Percentiles rank a stretch among this genome's conserved stretches.
These are phyloP conservation scores for Venturia oleaginea DNA, from an alignment of 2,329 filamentous ascomycete genomes.

Conservation along the genomic window DNA sequence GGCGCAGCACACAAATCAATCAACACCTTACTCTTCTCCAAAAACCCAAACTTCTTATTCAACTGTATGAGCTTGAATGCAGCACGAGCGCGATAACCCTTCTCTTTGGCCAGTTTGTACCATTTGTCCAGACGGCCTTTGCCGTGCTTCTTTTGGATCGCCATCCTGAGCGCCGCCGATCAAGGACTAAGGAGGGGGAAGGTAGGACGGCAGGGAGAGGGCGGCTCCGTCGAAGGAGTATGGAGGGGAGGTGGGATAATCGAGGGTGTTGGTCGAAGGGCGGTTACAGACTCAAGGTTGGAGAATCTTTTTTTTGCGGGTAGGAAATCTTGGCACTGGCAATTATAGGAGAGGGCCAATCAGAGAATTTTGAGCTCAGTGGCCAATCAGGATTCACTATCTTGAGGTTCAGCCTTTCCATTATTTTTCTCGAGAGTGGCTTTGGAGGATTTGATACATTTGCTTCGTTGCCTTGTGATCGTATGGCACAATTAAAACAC, in stretches of 20 bases:
- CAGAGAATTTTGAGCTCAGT: neutral
- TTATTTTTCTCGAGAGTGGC: too few species aligned
- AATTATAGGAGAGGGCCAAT: neutral
- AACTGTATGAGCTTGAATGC: slow-evolving; percentile 33
- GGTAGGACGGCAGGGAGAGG: neutral
- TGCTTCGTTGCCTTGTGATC: too few species aligned
- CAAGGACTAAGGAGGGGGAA: neutral
- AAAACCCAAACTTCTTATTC: slow-evolving; percentile 98
- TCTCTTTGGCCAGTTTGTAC: slow-evolving; percentile 98
- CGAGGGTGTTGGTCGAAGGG: neutral
- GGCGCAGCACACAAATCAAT: slow-evolving; percentile 97
- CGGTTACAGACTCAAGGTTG: neutral
- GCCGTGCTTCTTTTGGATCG: slow-evolving; percentile 96
- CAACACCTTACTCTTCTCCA: slow-evolving; percentile 92
- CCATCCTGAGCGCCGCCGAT: slow-evolving; percentile 54
- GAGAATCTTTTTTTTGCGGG: slow-evolving; percentile 1
- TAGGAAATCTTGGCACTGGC: neutral
- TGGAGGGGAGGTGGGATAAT: neutral
- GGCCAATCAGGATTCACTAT: neutral
- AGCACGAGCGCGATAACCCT: slow-evolving; percentile 77
- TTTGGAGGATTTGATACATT: too few species aligned
- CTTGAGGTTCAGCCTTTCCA: neutral
- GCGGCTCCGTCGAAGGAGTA: neutral
- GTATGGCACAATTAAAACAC: too few species aligned
- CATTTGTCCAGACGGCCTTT: slow-evolving; percentile 98